These are phyloP conservation scores for Crassisporium funariophilum DNA, from an alignment of 768 basidiomycete genomes.

Conservation along the genomic window DNA sequence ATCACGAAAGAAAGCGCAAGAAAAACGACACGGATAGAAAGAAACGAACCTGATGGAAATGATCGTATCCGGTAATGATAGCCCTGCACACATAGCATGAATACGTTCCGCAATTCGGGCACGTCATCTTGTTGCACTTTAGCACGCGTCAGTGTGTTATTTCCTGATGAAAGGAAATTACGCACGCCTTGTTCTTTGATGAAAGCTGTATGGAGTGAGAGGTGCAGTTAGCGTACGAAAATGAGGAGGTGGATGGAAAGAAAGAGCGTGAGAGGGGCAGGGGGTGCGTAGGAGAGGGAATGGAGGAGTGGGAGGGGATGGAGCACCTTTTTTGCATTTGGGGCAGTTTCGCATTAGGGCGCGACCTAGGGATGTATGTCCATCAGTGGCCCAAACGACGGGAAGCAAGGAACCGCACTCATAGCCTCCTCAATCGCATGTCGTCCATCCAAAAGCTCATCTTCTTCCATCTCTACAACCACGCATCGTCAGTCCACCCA, in stretches of 20 bases:
- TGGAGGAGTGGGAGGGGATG: conserved; percentile 11
- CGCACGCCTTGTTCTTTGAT: conserved; percentile 78
- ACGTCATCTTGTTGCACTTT: conserved; percentile 93
- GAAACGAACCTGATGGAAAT: conserved; percentile 57
- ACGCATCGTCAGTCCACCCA: too few relatives aligned
- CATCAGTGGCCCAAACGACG: conserved; percentile 5
- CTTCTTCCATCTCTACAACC: conserved; percentile 68
- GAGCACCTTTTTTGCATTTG: conserved; percentile 73
- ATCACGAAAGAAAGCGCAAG: not conserved
- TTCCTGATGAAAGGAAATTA: conserved; percentile 8
- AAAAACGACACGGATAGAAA: not conserved
- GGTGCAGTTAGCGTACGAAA: too few relatives aligned
- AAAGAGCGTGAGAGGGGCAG: too few relatives aligned
- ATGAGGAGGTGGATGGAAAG: too few relatives aligned
- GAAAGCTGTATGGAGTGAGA: conserved; percentile 52
- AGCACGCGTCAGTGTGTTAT: not conserved
- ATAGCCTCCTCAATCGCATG: conserved; percentile 92
- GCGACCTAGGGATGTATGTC: conserved; percentile 44
- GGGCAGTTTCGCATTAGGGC: conserved; percentile 91
- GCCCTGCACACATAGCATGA: conserved; percentile 87
- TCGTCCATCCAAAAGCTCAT: conserved; percentile 70
- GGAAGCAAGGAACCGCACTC: conserved; percentile 51
- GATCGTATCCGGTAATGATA: conserved; percentile 74
- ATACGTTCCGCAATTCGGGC: conserved; percentile 67
- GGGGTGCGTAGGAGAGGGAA: conserved; percentile 4